Evolutionary conservation across 176 grass and related monocot genomes (phyloP).

Genomic region (Tillandsia leiboldiana): DNA sequence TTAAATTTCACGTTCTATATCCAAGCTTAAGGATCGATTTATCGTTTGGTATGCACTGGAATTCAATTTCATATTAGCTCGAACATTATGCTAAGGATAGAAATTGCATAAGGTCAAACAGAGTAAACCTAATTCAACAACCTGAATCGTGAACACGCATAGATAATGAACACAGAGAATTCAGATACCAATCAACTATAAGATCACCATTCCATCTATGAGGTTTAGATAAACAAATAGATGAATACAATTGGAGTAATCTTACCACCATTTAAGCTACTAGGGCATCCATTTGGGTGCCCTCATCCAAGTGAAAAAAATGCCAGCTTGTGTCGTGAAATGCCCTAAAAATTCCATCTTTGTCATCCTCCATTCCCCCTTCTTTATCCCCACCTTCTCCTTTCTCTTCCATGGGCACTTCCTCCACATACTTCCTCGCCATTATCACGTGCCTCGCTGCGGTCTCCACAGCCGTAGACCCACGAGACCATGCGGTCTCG

Average conservation of each 20-base stretch:
- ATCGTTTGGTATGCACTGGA: no score
- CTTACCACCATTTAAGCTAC: background rate
- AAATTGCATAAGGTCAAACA: no score
- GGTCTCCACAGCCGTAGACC: conserved; percentile 17
- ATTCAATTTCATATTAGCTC: no score
- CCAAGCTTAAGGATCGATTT: no score
- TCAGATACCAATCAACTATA: background rate
- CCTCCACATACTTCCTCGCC: conserved; percentile 31
- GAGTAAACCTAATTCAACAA: no score
- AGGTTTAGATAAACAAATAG: background rate
- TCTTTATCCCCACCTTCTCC: background rate
- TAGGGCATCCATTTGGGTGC: conserved; percentile 17
- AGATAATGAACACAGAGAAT: background rate
- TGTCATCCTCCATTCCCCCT: conserved; percentile 10
- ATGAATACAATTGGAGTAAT: background rate
- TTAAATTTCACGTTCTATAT: no score
- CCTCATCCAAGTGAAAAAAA: conserved; percentile 53
- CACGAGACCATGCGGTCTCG: conserved; percentile 12
- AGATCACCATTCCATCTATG: background rate
- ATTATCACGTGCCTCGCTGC: conserved; percentile 36
- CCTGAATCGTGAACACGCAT: no score
- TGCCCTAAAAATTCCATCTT: conserved; percentile 35
- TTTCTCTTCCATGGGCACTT: conserved; percentile 38
- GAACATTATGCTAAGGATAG: no score
- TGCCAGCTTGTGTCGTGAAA: conserved; percentile 93